Evolutionary conservation across 768 basidiomycete genomes (phyloP).

Genomic region (Crepidotus variabilis): DNA sequence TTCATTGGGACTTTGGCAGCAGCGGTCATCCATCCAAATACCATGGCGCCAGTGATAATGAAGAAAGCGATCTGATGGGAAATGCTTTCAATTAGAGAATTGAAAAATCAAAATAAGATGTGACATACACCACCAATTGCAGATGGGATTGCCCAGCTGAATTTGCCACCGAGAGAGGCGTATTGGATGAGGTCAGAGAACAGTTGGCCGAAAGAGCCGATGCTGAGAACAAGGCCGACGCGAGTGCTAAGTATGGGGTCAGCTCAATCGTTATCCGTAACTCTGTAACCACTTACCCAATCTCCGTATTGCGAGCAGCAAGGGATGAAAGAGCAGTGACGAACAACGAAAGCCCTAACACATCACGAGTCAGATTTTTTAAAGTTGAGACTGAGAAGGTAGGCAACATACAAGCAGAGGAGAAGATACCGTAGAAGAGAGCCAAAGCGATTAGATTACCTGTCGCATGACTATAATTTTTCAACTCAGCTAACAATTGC

Average conservation of each 20-base stretch:
- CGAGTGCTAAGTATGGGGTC: conserved; percentile 25
- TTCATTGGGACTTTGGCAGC: neutral
- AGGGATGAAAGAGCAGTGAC: conserved; percentile 16
- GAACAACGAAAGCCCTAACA: conserved; percentile 16
- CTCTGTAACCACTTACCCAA: conserved; percentile 4
- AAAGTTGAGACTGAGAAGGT: neutral
- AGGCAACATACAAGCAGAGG: conserved; percentile 38
- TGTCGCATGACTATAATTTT: conserved; percentile 24
- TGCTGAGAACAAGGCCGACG: conserved; percentile 30
- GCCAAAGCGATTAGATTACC: conserved; percentile 36
- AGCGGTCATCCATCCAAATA: neutral
- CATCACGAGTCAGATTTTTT: neutral
- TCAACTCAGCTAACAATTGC: neutral
- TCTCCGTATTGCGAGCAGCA: conserved; percentile 15
- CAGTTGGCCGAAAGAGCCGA: conserved; percentile 29
- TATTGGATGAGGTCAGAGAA: conserved; percentile 33
- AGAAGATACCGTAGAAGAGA: conserved; percentile 44
- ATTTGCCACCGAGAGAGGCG: conserved; percentile 26
- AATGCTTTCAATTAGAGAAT: neutral
- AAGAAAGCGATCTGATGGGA: neutral
- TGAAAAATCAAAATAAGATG: neutral
- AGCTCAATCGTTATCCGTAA: neutral
- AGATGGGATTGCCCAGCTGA: conserved; percentile 29
- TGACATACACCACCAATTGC: conserved; percentile 31
- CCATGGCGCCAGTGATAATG: neutral